Conservation (phyloP, 2,329 filamentous ascomycete genomes). For the Cytospora mali region DNA sequence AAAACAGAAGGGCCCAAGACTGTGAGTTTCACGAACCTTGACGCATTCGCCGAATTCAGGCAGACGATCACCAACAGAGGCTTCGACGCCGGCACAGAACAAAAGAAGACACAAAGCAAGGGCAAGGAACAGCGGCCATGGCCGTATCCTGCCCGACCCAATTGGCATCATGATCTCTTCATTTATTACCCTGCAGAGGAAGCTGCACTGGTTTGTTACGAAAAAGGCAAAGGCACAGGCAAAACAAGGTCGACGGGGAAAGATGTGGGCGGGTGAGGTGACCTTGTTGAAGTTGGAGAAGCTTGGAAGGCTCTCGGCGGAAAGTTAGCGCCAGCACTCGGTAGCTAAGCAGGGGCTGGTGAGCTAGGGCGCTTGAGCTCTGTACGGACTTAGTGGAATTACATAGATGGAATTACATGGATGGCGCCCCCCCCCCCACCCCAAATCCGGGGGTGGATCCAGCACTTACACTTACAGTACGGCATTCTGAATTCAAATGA, state of each 20-base stretch:
- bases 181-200: slow-evolving; percentile 20
- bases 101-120: slow-evolving; percentile 42
- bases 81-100: slow-evolving; percentile 53
- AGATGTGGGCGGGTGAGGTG: not conserved
- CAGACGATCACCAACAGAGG: slow-evolving; percentile 80
- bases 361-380: too few relatives aligned
- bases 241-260: not conserved
- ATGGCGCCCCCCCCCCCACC: too few relatives aligned
- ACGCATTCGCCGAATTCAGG: slow-evolving; percentile 89
- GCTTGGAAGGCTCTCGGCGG: not conserved
- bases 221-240: not conserved
- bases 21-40: slow-evolving; percentile 59
- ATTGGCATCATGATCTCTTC: slow-evolving; percentile 36
- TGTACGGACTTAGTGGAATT: not conserved
- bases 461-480: not conserved
- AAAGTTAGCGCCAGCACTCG: not conserved
- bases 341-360: not conserved
- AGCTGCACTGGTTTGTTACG: not conserved
- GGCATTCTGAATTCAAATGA: not conserved
- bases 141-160: slow-evolving; percentile 39
- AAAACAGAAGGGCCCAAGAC: not conserved
- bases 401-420: too few relatives aligned
- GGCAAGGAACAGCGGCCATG: slow-evolving; percentile 33
- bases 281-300: not conserved
- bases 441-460: slow-evolving; percentile 1